Percentiles rank a stretch among this genome's conserved stretches.
Evolutionary conservation across 164 flowering plant genomes (phyloP).

Genomic region (Stephania cephalantha): DNA sequence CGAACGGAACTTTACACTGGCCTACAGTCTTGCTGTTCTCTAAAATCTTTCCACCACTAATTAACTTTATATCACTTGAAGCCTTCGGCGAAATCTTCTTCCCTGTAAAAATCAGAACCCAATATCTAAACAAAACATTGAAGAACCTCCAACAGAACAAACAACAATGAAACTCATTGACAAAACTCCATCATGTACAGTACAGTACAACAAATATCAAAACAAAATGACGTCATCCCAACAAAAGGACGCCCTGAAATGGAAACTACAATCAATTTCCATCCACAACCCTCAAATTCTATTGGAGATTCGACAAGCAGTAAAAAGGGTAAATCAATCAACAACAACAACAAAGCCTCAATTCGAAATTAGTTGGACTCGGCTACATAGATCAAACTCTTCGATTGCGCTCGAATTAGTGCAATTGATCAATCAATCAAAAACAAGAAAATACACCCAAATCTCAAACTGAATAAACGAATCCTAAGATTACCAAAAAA

Average conservation of each 20-base stretch:
- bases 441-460: background rate
- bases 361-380: too few relatives aligned
- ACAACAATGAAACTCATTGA: background rate
- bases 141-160: conserved; percentile 1
- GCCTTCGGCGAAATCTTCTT: conserved; percentile 35
- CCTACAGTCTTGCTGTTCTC: conserved; percentile 42
- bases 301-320: too few relatives aligned
- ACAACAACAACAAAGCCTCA: too few relatives aligned
- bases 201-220: background rate
- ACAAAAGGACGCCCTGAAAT: background rate
- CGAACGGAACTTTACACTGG: conserved; percentile 37
- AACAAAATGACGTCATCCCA: background rate
- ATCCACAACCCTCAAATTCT: background rate
- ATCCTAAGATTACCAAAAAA: too few relatives aligned
- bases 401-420: too few relatives aligned
- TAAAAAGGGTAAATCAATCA: too few relatives aligned
- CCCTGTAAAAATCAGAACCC: conserved; percentile 14
- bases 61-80: conserved; percentile 39
- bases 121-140: background rate
- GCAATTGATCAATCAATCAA: too few relatives aligned
- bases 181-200: background rate
- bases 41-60: conserved; percentile 40
- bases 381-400: too few relatives aligned
- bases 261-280: background rate
- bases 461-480: background rate